These are phyloP conservation scores for Arabidopsis hybrid DNA, from an alignment of 441 rosid species.

Conservation along the genomic window DNA sequence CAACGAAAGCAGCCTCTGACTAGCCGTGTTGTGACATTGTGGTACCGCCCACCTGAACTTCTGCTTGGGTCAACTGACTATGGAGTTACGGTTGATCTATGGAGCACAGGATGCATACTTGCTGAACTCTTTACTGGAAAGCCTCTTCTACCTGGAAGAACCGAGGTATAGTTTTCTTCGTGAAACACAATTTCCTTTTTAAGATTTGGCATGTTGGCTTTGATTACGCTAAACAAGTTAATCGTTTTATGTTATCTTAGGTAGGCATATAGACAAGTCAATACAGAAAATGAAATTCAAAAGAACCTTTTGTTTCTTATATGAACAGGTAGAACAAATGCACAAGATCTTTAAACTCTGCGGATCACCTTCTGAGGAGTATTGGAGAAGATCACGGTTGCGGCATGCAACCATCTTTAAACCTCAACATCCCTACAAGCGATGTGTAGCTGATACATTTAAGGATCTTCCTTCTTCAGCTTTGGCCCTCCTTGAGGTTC, in stretches of 20 bases:
- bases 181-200: neutral
- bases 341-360: slow-evolving; percentile 97
- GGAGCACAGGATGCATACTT: slow-evolving; percentile 88
- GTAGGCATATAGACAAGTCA: neutral
- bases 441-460: slow-evolving; percentile 75
- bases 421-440: slow-evolving; percentile 86
- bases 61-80: slow-evolving; percentile 72
- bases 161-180: slow-evolving; percentile 57
- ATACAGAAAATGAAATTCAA: neutral
- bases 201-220: neutral
- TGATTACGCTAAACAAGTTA: neutral
- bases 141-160: slow-evolving; percentile 84
- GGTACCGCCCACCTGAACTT: slow-evolving; percentile 91
- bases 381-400: slow-evolving; percentile 86
- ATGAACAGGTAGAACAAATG: slow-evolving; percentile 80
- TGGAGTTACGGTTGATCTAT: slow-evolving; percentile 82
- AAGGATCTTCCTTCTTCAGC: slow-evolving; percentile 79
- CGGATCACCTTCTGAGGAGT: slow-evolving; percentile 93
- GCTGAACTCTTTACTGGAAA: slow-evolving; percentile 76
- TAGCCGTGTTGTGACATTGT: slow-evolving; percentile 79
- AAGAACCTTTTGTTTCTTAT: slow-evolving; percentile 16
- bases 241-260: neutral
- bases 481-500: slow-evolving; percentile 68
- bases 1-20: slow-evolving; percentile 65
- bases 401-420: slow-evolving; percentile 87